phyloP scores from a whole-genome alignment of 805 yeast genomes.

The Candida schatavii region DNA sequence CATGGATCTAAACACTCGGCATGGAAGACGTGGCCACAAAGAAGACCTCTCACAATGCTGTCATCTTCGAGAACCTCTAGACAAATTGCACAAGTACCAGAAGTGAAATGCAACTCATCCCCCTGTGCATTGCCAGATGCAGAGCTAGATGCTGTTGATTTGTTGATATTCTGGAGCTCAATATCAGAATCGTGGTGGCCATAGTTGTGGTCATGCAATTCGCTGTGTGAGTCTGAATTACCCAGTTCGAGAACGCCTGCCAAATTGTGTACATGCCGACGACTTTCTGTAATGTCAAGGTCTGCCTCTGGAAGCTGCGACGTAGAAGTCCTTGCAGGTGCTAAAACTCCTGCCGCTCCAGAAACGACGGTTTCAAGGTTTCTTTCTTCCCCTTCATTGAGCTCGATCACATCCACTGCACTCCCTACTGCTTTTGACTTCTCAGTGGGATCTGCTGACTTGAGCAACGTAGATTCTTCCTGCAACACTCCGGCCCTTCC shows the following conservation, averaged over 20 bases:
- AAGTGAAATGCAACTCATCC: slow-evolving; percentile 47
- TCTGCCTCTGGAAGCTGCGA: background rate
- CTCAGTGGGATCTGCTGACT: background rate
- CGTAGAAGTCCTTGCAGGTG: background rate
- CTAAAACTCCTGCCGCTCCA: background rate
- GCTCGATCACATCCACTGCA: background rate
- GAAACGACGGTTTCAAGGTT: background rate
- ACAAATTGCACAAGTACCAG: slow-evolving; percentile 79
- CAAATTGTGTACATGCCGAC: background rate
- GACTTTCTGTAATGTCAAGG: background rate
- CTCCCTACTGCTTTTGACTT: slow-evolving; percentile 4
- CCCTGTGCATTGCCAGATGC: background rate
- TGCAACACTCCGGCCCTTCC: slow-evolving; percentile 44
- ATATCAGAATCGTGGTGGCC: background rate
- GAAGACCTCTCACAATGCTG: slow-evolving; percentile 65
- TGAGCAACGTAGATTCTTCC: slow-evolving; percentile 23
- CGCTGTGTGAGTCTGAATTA: background rate
- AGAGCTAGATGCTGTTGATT: slow-evolving; percentile 1
- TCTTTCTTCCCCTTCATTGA: background rate
- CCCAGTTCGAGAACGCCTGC: too few species aligned
- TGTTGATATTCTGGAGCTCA: background rate
- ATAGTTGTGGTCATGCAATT: background rate
- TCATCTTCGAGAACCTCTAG: slow-evolving; percentile 61
- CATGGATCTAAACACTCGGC: slow-evolving; percentile 78
- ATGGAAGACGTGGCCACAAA: slow-evolving; percentile 85